phyloP scores from a whole-genome alignment of 805 yeast genomes.

The Candida railenensis region DNA sequence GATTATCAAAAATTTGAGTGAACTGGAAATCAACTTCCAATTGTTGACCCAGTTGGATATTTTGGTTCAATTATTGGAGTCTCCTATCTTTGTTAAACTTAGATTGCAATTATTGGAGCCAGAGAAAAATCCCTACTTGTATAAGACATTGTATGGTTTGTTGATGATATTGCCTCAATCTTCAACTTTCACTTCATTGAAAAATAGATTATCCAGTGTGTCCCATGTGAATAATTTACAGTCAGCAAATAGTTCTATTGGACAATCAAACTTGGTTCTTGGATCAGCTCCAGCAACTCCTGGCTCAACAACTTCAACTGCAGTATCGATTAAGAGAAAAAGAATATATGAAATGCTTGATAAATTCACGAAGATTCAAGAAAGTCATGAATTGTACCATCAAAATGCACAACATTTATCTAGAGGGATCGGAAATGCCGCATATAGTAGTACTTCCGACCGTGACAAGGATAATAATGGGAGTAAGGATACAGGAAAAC shows the following conservation, averaged over 20 bases:
- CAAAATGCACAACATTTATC: background rate
- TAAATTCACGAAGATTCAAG: slow-evolving; percentile 35
- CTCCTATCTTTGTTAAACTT: slow-evolving; percentile 86
- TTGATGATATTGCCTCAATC: slow-evolving; percentile 95
- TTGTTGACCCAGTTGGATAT: slow-evolving; percentile 85
- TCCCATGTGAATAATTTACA: slow-evolving; percentile 34
- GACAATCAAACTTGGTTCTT: slow-evolving; percentile 5
- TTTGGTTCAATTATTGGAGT: slow-evolving; percentile 84
- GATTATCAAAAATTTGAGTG: slow-evolving; percentile 78
- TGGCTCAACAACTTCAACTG: slow-evolving; percentile 14
- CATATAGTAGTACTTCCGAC: background rate
- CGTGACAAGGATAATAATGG: background rate
- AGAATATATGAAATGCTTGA: slow-evolving; percentile 43
- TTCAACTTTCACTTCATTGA: slow-evolving; percentile 78
- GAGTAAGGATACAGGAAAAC: background rate
- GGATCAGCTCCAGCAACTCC: slow-evolving; percentile 8
- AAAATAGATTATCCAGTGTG: slow-evolving; percentile 68
- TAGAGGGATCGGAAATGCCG: background rate
- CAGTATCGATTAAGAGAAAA: slow-evolving; percentile 35
- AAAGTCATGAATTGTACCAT: slow-evolving; percentile 22
- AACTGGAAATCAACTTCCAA: slow-evolving; percentile 76
- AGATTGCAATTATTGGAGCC: slow-evolving; percentile 90
- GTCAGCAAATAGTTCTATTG: slow-evolving; percentile 5
- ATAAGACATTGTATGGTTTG: slow-evolving; percentile 87
- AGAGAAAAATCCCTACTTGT: slow-evolving; percentile 72